phyloP scores from a whole-genome alignment of 176 grass and related monocot genomes.

The Cymbopogon citratus region DNA sequence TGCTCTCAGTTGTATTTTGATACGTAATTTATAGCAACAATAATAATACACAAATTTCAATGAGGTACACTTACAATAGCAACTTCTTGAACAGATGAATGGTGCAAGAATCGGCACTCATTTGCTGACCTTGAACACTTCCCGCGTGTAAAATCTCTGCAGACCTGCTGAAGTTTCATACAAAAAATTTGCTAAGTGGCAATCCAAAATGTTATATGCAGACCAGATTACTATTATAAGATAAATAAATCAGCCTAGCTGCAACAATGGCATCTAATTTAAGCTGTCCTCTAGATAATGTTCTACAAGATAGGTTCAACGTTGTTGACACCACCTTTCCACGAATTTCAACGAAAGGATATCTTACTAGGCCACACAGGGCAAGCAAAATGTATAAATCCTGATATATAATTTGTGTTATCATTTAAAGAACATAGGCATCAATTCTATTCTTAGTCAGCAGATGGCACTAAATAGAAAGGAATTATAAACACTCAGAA shows the following conservation, averaged over 20 bases:
- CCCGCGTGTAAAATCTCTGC: slow-evolving; percentile 55
- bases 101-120: slow-evolving; percentile 58
- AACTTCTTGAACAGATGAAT: slow-evolving; percentile 43
- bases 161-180: slow-evolving; percentile 33
- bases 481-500: neutral
- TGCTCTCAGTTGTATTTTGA: neutral
- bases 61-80: slow-evolving; percentile 37
- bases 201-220: slow-evolving; percentile 10
- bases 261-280: neutral
- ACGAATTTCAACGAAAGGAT: neutral
- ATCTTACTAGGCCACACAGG: neutral
- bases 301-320: neutral
- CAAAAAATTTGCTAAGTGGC: slow-evolving; percentile 4
- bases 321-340: neutral
- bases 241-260: neutral
- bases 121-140: slow-evolving; percentile 61
- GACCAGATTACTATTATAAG: neutral
- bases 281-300: neutral
- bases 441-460: neutral
- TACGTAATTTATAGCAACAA: neutral
- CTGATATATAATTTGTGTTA: neutral
- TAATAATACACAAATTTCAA: neutral
- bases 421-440: slow-evolving; percentile 6
- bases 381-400: neutral
- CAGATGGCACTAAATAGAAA: neutral